Evolutionary conservation across 2,329 filamentous ascomycete genomes (phyloP), one percentile per base, ranked within the genome.

Genomic region (Verticillium alfalfae): DNA sequence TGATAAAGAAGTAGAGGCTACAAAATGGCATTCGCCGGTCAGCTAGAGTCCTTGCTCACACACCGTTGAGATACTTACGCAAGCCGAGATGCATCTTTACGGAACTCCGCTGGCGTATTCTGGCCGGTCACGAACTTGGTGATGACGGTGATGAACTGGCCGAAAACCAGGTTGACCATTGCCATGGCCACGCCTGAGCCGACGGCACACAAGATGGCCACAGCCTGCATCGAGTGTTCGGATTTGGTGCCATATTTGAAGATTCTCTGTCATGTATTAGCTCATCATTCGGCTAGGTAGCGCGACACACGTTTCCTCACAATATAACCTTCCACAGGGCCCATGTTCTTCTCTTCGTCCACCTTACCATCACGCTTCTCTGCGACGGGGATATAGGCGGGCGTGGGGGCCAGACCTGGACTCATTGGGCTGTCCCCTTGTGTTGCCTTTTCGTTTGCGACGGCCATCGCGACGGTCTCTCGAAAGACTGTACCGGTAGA

Each of bases 1-100:
- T 55, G 18, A 55, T 12, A 18, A 55, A 55, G 18, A 55, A 55
- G 49, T 55, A 55, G 18, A 55, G 49, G 9, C 49, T 55, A 34
- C 18, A 55, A n/a, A 22, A 7, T 9, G 41, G 41, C 9, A 22
- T 7, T 55, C 13, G 8, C 39, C 4, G 18, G 49, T 55, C 49
- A 55, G 22, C 31, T 49, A 22, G 18, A 49, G 15, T 49, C 5
- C 18, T n/a, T 12, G 49, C 22, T 55, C 12, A 2, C 31, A 34
- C 15, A 45, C 5, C 8, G 39, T 15, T 16, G 4, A 4, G 12
- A 3, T 45, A 2, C 72, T 62, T 60, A 75, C 74, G 73, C 71
- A 34, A 74, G 65, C 31, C 69, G 67, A n/a, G 67, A 67, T 31
- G 69, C 68, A 13, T 75, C 71, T 13, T 62, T 63, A 2, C 71